These are phyloP conservation scores for Exutisphaerella laricina DNA, from an alignment of 2,329 filamentous ascomycete genomes.

Conservation along the genomic window DNA sequence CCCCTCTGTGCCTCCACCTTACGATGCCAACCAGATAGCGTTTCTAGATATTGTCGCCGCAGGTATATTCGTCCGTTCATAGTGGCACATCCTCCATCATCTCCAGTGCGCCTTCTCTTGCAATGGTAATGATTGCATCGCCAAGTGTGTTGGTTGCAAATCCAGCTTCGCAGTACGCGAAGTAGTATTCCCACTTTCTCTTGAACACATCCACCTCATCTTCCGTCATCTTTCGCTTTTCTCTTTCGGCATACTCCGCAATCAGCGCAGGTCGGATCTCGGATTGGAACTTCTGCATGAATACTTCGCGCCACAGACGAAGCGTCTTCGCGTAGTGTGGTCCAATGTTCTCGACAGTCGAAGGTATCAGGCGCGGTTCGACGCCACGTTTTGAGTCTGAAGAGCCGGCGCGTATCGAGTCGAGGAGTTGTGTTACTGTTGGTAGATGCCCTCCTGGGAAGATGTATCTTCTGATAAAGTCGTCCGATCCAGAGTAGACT, in stretches of 20 bases:
- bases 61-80: constrained; percentile 33
- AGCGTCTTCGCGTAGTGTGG: constrained; percentile 67
- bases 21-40: no score
- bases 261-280: constrained; percentile 57
- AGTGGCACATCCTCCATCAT: constrained; percentile 66
- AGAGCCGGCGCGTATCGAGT: constrained; percentile 58
- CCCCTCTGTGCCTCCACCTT: no score
- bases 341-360: constrained; percentile 65
- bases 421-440: constrained; percentile 59
- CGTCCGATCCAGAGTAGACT: constrained; percentile 60
- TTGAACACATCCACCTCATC: constrained; percentile 61
- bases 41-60: no score
- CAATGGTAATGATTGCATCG: constrained; percentile 67
- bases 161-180: constrained; percentile 68
- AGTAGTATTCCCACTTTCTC: constrained; percentile 74
- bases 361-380: constrained; percentile 51
- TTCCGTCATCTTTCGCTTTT: constrained; percentile 47
- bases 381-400: constrained; percentile 40
- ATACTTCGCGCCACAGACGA: constrained; percentile 62
- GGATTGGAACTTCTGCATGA: constrained; percentile 56
- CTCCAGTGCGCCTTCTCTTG: constrained; percentile 58
- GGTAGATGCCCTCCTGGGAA: constrained; percentile 72
- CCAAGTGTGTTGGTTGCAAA: constrained; percentile 67
- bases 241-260: constrained; percentile 43
- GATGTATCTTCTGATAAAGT: constrained; percentile 73